Percentiles rank a stretch among this genome's conserved stretches.
Evolutionary conservation across 768 basidiomycete species (phyloP).

Genomic region (Mycena olivaceomarginata): DNA sequence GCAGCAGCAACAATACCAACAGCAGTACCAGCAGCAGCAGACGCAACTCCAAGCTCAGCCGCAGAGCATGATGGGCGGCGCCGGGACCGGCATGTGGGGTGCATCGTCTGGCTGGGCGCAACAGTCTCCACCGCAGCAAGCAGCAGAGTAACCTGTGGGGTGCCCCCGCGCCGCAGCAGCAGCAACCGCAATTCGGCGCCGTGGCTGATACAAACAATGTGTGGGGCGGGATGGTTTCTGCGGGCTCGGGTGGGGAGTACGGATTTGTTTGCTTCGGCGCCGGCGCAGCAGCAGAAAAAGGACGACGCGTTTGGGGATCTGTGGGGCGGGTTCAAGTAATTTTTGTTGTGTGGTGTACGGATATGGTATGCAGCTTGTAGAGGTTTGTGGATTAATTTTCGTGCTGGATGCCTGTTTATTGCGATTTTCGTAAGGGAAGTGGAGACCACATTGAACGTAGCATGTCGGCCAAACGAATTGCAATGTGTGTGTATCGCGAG

Average conservation of each 20-base stretch:
- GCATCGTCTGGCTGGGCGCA: slow-evolving; percentile 78
- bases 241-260: slow-evolving; percentile 44
- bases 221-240: slow-evolving; percentile 66
- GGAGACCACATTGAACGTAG: no score
- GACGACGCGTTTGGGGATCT: slow-evolving; percentile 90
- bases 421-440: no score
- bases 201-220: slow-evolving; percentile 70
- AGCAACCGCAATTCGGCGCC: background rate
- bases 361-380: slow-evolving; percentile 4
- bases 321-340: slow-evolving; percentile 89
- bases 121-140: slow-evolving; percentile 55
- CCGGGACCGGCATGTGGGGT: slow-evolving; percentile 80
- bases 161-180: slow-evolving; percentile 33
- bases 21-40: slow-evolving; percentile 39
- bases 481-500: no score
- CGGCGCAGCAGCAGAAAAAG: slow-evolving; percentile 67
- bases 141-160: slow-evolving; percentile 68
- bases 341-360: background rate
- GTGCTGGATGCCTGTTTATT: background rate
- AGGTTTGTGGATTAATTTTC: slow-evolving; percentile 9
- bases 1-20: background rate
- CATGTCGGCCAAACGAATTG: no score
- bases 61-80: slow-evolving; percentile 73
- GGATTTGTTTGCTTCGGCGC: slow-evolving; percentile 60
- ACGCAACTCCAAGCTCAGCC: slow-evolving; percentile 50